phyloP scores from a whole-genome alignment of 2,329 filamentous ascomycete species.

The Xylogone sp. region DNA sequence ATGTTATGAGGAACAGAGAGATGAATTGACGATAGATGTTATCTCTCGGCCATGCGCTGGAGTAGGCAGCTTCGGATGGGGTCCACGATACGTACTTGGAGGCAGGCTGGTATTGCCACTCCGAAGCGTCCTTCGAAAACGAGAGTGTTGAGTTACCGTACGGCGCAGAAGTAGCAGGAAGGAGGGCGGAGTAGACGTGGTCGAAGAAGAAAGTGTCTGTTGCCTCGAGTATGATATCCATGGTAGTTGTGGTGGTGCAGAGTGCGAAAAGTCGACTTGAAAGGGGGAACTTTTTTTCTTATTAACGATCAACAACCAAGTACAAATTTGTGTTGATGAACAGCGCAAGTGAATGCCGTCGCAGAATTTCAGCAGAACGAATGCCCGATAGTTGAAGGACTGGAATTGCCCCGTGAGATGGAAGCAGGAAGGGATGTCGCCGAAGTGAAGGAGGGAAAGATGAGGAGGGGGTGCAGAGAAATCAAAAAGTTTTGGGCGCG shows the following conservation, averaged over 20 bases:
- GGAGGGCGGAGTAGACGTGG: conserved; percentile 66
- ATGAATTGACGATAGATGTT: conserved; percentile 71
- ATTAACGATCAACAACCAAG: too few species aligned
- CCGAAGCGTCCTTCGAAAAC: conserved; percentile 48
- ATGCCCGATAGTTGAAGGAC: too few species aligned
- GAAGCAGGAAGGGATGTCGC: too few species aligned
- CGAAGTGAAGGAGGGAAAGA: too few species aligned
- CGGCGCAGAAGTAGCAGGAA: conserved; percentile 56
- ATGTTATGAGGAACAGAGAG: conserved; percentile 80
- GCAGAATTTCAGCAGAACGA: too few species aligned
- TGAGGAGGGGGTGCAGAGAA: too few species aligned
- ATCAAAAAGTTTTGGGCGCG: too few species aligned
- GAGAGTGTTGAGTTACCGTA: conserved; percentile 53
- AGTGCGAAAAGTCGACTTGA: conserved; percentile 6
- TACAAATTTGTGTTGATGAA: too few species aligned
- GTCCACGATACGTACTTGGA: conserved; percentile 65
- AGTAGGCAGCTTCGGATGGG: conserved; percentile 73
- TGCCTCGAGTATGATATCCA: conserved; percentile 90
- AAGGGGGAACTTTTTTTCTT: conserved; percentile 1
- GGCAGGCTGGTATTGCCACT: conserved; percentile 70
- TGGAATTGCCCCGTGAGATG: too few species aligned
- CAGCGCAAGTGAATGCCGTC: too few species aligned
- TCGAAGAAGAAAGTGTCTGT: conserved; percentile 81
- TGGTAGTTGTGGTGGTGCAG: conserved; percentile 42
- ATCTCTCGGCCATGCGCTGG: conserved; percentile 74